Evolutionary conservation across 148 eudicot genomes (phyloP), one percentile per base, ranked within the genome.

Genomic region (Limonium bicolor): DNA sequence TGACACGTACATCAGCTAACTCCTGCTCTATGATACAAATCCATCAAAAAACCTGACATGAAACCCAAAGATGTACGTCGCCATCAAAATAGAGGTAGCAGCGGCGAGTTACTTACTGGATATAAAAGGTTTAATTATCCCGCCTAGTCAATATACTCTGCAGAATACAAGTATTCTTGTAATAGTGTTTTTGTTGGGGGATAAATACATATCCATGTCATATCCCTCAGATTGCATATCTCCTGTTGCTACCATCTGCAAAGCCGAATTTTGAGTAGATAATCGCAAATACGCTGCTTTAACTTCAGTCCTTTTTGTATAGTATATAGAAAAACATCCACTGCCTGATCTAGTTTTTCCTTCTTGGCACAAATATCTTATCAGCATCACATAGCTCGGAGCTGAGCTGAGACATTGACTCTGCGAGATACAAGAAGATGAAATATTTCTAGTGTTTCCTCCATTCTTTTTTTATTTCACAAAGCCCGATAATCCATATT

Each of bases 401-500:
- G n/a, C n/a, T n/a, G 65, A 20, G 82, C 59, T 22, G 96, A 64
- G 3, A 87, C 57, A 37, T 25, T 47, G 47, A 79, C 51, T 15
- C 56, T 32, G 23, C 46, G 56, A 53, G 82, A 73, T 59, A 41
- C 49, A 19, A 82, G 74, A 63, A 69, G 31, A 17, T 48, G 51
- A 49, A 87, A 76, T 27, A 80, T 48, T 43, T 46, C 64, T 55
- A 76, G 36, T 35, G 96, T 94, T 42, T 79, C 90, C 24, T 77
- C 66, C 2, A 58, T 9, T 54, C 62, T n/a, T n/a, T 71, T 0
- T 47, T 24, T 27, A 48, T 76, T 63, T 68, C 78, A 63, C 94
- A 79, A 48, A 87, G 35, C 23, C 96, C 94, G 35, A 76, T 67
- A 8, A 87, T 58, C 73, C 74, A 79, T 53, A 83, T 82, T 31